A percentile compares a stretch with the other conserved stretches of the same genome.
phyloP scores from a whole-genome alignment of 805 yeast species.

The Cyberlindnera xishuangbannaensis region DNA sequence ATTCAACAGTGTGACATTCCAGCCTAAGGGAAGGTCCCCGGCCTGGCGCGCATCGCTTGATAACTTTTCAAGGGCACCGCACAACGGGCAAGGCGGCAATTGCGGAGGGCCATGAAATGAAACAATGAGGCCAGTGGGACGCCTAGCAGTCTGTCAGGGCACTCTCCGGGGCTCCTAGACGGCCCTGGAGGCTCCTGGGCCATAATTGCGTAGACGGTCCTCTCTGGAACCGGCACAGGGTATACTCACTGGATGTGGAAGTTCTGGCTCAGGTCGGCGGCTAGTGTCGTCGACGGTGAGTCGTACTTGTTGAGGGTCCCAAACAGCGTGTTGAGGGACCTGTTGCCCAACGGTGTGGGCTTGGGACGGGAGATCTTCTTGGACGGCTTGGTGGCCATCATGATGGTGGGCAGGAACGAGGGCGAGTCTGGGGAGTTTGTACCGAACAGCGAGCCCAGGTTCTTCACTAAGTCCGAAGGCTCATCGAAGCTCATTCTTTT shows the following conservation, averaged over 20 bases:
- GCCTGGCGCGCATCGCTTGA: too few species aligned
- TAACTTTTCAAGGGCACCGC: too few species aligned
- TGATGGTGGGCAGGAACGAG: constrained; percentile 17
- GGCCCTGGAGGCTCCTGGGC: too few species aligned
- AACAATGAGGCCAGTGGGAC: too few species aligned
- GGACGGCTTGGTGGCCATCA: constrained; percentile 11
- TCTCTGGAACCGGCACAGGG: too few species aligned
- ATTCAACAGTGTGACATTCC: constrained; percentile 12
- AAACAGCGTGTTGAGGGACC: constrained; percentile 14
- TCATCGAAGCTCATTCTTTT: constrained; percentile 19
- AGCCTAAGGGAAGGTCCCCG: not conserved
- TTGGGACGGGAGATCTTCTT: constrained; percentile 17
- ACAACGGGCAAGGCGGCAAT: too few species aligned
- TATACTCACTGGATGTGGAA: constrained; percentile 28
- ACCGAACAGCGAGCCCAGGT: constrained; percentile 19
- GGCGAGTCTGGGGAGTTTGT: constrained; percentile 24
- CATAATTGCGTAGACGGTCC: too few species aligned
- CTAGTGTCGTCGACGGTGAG: constrained; percentile 34
- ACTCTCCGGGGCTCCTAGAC: too few species aligned
- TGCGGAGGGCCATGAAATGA: too few species aligned
- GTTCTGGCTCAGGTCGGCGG: constrained; percentile 33
- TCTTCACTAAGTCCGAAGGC: constrained; percentile 20
- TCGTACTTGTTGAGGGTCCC: constrained; percentile 21
- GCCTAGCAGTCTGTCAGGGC: too few species aligned
- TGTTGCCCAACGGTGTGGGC: constrained; percentile 10